Conservation (phyloP, 2,329 filamentous ascomycete species). For the Fusarium staphyleae region DNA sequence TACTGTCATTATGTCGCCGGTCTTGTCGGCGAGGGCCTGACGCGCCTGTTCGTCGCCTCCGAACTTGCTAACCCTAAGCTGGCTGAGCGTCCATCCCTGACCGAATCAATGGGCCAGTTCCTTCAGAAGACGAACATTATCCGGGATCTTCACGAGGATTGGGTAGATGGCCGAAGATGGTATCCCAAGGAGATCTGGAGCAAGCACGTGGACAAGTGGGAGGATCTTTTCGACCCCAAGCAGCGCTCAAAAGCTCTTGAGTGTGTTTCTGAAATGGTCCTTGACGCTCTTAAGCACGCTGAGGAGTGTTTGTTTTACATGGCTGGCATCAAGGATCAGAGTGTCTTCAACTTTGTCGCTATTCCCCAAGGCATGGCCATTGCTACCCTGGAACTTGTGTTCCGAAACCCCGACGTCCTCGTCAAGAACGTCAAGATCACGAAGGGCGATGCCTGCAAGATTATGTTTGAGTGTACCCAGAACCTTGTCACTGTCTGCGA, state of each 20-base stretch:
- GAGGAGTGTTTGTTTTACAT: slow-evolving; percentile 99
- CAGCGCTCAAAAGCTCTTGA: slow-evolving; percentile 79
- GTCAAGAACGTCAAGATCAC: slow-evolving; percentile 93
- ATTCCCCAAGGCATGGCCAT: slow-evolving; percentile 99
- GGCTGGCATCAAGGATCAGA: slow-evolving; percentile 92
- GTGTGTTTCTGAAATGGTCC: slow-evolving; percentile 92
- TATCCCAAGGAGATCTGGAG: slow-evolving; percentile 98
- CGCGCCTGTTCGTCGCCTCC: slow-evolving; percentile 86
- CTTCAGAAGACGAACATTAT: slow-evolving; percentile 99
- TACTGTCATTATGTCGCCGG: slow-evolving; percentile 99
- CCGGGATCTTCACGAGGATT: slow-evolving; percentile 91
- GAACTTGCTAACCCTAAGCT: slow-evolving; percentile 87
- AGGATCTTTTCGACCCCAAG: slow-evolving; percentile 86
- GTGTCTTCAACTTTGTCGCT: slow-evolving; percentile 98
- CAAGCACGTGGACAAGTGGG: slow-evolving; percentile 89
- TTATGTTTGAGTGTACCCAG: slow-evolving; percentile 94
- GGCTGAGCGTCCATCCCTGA: slow-evolving; percentile 77
- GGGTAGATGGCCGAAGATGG: slow-evolving; percentile 85
- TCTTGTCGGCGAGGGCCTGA: slow-evolving; percentile 93
- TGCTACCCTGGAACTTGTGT: slow-evolving; percentile 88
- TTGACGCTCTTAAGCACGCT: slow-evolving; percentile 84
- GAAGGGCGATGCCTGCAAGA: slow-evolving; percentile 87
- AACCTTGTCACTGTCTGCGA: slow-evolving; percentile 84
- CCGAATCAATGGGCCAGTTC: slow-evolving; percentile 97
- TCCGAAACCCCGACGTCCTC: slow-evolving; percentile 89